Conservation (phyloP, 2,329 filamentous ascomycete species). For the Beauveria medogensis region DNA sequence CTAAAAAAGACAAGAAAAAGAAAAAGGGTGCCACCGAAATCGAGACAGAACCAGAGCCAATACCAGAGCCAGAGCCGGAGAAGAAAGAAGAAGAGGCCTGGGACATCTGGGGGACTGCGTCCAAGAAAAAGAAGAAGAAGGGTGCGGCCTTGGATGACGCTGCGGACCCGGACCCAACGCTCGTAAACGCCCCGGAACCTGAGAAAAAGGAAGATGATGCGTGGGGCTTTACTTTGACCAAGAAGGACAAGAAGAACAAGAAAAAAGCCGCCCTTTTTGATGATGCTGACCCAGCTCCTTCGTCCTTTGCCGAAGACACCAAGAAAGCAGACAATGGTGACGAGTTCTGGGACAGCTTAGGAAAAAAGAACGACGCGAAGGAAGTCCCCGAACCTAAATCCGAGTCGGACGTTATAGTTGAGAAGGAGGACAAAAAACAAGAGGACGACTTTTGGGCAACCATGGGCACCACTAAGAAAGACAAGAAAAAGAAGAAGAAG, state of each 20-base stretch:
- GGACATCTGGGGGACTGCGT: conserved; percentile 20
- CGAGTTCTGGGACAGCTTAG: conserved; percentile 17
- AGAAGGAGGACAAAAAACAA: conserved; percentile 12
- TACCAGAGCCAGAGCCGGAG: conserved; percentile 21
- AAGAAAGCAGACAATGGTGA: conserved; percentile 13
- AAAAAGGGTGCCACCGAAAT: conserved; percentile 23
- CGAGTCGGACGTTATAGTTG: not conserved
- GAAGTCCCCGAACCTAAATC: conserved; percentile 18
- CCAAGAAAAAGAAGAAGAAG: conserved; percentile 26
- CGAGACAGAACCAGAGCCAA: conserved; percentile 15
- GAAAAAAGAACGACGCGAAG: conserved; percentile 26
- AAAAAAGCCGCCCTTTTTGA: conserved; percentile 13
- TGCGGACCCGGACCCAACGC: conserved; percentile 1
- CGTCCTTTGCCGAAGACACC: conserved; percentile 9
- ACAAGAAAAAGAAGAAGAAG: conserved; percentile 28
- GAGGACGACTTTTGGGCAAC: conserved; percentile 18
- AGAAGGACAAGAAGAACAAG: conserved; percentile 19
- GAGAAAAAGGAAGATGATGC: conserved; percentile 23
- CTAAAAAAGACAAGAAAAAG: conserved; percentile 33
- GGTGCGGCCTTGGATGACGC: conserved; percentile 15
- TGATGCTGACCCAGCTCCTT: conserved; percentile 14
- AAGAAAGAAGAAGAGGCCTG: conserved; percentile 25
- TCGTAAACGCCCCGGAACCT: conserved; percentile 7
- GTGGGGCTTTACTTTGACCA: conserved; percentile 18
- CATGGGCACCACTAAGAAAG: conserved; percentile 16